These are phyloP conservation scores for Penicillium cataractarum DNA, from an alignment of 495 filamentous ascomycete species.

Conservation along the genomic window DNA sequence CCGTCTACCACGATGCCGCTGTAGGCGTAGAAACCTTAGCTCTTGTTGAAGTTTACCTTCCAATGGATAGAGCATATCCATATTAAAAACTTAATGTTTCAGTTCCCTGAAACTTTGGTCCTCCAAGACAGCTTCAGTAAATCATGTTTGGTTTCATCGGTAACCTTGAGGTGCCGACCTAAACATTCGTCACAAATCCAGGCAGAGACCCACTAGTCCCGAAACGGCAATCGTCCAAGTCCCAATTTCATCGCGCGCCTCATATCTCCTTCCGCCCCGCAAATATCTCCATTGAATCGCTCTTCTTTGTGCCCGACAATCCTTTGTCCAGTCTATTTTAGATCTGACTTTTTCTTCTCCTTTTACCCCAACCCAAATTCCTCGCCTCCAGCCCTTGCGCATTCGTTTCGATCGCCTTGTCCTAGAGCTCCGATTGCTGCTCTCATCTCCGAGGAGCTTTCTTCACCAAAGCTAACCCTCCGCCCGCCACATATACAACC, in stretches of 20 bases:
- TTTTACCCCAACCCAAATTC: neutral
- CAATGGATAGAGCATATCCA: neutral
- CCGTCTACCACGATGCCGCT: neutral
- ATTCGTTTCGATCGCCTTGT: conserved; percentile 9
- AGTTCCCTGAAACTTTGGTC: neutral
- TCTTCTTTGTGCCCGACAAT: conserved; percentile 12
- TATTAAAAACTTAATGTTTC: neutral
- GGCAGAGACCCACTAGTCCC: conserved; percentile 38
- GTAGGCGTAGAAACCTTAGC: neutral
- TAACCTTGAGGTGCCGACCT: neutral
- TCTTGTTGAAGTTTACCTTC: neutral
- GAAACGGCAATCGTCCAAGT: conserved; percentile 29
- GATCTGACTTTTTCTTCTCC: neutral
- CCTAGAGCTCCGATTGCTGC: conserved; percentile 21
- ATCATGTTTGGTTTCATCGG: neutral
- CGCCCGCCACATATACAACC: conserved; percentile 5
- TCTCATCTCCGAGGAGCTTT: conserved; percentile 16
- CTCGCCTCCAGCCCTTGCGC: neutral
- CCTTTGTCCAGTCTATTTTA: conserved; percentile 2
- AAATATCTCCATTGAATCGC: conserved; percentile 19
- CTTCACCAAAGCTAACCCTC: conserved; percentile 9
- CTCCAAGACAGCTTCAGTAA: neutral
- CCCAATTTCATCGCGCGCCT: conserved; percentile 24
- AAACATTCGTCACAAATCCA: neutral
- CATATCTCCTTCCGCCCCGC: conserved; percentile 19